A percentile compares a stretch with the other conserved stretches of the same genome.
phyloP scores from a whole-genome alignment of 169 alveolate genomes.

The Plasmodium vinckei region DNA sequence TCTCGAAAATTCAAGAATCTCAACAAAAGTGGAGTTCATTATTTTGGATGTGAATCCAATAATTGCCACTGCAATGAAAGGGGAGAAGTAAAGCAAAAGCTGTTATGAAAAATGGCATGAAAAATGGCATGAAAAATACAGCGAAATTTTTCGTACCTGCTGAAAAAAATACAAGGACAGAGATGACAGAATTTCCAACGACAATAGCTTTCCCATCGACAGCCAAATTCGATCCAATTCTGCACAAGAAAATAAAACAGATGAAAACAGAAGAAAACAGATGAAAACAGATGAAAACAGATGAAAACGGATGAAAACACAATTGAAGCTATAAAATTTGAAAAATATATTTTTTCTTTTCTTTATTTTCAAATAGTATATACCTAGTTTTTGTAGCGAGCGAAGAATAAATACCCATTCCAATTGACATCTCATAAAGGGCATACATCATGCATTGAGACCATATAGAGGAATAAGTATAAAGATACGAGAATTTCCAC shows the following conservation, averaged over 20 bases:
- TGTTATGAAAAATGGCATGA: background rate
- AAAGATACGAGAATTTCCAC: slow-evolving; percentile 75
- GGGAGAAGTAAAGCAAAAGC: background rate
- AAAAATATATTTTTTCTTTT: background rate
- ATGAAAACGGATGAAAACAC: background rate
- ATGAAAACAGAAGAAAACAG: no score
- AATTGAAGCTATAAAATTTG: background rate
- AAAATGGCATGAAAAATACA: background rate
- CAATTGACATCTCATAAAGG: slow-evolving; percentile 82
- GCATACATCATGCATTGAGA: slow-evolving; percentile 83
- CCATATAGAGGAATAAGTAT: slow-evolving; percentile 81
- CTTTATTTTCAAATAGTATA: background rate
- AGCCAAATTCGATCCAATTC: slow-evolving; percentile 66
- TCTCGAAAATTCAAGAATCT: slow-evolving; percentile 61
- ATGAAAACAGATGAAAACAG: no score
- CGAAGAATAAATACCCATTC: slow-evolving; percentile 84
- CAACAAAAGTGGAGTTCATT: slow-evolving; percentile 39
- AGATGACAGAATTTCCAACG: slow-evolving; percentile 52
- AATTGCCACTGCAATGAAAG: slow-evolving; percentile 18
- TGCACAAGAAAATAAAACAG: slow-evolving; percentile 1
- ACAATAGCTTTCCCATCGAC: slow-evolving; percentile 64
- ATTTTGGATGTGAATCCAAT: slow-evolving; percentile 57
- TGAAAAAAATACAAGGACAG: slow-evolving; percentile 63
- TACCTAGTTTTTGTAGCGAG: slow-evolving; percentile 80
- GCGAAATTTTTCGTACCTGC: slow-evolving; percentile 17